phyloP scores from a whole-genome alignment of 345 rosid genomes.

The Melaleuca alternifolia region DNA sequence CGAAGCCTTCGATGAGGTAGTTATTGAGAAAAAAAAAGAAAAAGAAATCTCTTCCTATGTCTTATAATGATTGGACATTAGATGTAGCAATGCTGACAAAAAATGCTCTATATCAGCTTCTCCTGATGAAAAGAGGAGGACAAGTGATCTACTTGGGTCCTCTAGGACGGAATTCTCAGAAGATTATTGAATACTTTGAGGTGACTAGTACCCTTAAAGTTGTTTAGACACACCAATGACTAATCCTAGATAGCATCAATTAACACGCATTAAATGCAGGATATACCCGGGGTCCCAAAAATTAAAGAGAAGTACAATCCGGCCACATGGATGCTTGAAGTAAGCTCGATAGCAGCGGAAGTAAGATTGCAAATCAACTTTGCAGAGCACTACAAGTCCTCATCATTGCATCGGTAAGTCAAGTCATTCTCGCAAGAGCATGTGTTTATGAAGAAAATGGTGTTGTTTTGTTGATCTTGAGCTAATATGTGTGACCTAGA shows the following conservation, averaged over 20 bases:
- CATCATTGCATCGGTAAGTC: constrained; percentile 30
- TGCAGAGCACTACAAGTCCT: constrained; percentile 26
- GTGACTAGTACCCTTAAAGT: constrained; percentile 2
- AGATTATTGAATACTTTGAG: constrained; percentile 42
- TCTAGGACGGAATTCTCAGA: constrained; percentile 34
- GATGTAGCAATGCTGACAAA: neutral
- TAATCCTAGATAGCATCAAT: neutral
- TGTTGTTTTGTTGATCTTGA: neutral
- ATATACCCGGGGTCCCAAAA: constrained; percentile 32
- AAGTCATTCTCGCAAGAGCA: neutral
- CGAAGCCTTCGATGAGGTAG: constrained; percentile 48
- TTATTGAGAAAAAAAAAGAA: neutral
- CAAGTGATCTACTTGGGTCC: constrained; percentile 39
- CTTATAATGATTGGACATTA: neutral
- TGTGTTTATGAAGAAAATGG: neutral
- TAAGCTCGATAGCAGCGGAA: constrained; percentile 29
- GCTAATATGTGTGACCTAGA: neutral
- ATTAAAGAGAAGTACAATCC: constrained; percentile 42
- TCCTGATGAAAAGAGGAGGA: constrained; percentile 53
- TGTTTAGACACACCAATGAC: neutral
- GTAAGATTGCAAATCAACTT: constrained; percentile 32
- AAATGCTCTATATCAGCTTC: constrained; percentile 8
- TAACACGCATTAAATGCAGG: constrained; percentile 7
- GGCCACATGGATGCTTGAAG: constrained; percentile 56
- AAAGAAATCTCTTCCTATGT: neutral